A percentile compares a stretch with the other conserved stretches of the same genome.
Conservation (phyloP, 371 early-diverging fungal species). For the Apophysomyces sp. region DNA sequence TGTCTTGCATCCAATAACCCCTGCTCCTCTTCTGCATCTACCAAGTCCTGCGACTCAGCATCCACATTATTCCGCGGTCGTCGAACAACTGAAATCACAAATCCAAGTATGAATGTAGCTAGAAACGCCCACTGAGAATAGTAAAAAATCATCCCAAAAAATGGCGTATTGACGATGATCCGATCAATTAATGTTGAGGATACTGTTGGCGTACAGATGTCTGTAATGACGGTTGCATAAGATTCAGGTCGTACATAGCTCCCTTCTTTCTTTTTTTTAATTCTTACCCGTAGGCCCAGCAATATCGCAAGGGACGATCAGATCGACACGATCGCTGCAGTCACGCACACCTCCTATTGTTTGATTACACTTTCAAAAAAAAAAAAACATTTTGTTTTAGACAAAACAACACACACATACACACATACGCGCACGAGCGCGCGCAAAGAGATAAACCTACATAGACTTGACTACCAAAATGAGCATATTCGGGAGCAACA, state of each 20-base stretch:
- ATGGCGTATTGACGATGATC: conserved; percentile 54
- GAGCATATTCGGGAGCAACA: conserved; percentile 67
- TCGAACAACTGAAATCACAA: conserved; percentile 34
- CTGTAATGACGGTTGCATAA: conserved; percentile 14
- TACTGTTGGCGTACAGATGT: conserved; percentile 65
- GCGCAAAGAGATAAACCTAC: conserved; percentile 32
- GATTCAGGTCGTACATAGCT: background rate
- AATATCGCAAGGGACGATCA: conserved; percentile 63
- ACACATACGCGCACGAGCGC: no score
- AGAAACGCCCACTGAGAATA: conserved; percentile 61
- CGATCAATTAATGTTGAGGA: conserved; percentile 55
- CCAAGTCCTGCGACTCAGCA: conserved; percentile 15
- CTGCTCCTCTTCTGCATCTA: conserved; percentile 21
- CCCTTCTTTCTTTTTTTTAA: background rate
- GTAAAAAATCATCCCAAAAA: conserved; percentile 55
- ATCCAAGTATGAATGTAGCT: conserved; percentile 39
- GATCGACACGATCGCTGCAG: conserved; percentile 47
- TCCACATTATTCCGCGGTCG: conserved; percentile 28
- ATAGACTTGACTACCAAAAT: conserved; percentile 70
- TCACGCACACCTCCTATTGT: conserved; percentile 43
- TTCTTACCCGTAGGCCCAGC: conserved; percentile 51
- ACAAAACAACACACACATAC: background rate
- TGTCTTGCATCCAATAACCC: conserved; percentile 8
- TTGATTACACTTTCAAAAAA: conserved; percentile 54
- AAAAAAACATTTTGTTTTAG: background rate